These are phyloP conservation scores for Neocallimastix lanati DNA, from an alignment of 192 early-diverging fungal species.

Conservation along the genomic window DNA sequence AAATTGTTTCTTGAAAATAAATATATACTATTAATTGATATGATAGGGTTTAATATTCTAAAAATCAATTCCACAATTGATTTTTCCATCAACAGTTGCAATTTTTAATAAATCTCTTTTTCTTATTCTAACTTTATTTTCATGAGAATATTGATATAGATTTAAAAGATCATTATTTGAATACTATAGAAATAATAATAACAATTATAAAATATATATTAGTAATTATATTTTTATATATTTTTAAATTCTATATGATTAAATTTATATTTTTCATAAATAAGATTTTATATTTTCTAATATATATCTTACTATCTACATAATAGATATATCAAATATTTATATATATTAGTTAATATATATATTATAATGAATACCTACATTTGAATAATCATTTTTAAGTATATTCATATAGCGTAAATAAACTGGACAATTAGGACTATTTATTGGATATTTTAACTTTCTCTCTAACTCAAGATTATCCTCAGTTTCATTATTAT, in stretches of 20 bases:
- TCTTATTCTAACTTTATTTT: neutral
- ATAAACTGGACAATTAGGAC: neutral
- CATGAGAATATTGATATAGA: neutral
- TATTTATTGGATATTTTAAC: neutral
- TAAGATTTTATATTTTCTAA: too few relatives aligned
- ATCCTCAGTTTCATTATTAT: too few relatives aligned
- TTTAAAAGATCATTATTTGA: neutral
- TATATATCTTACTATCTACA: too few relatives aligned
- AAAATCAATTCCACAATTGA: neutral
- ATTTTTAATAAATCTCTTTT: neutral
- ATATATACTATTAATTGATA: too few relatives aligned
- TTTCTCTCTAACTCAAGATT: neutral
- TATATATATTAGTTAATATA: too few relatives aligned
- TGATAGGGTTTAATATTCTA: too few relatives aligned
- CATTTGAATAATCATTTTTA: neutral
- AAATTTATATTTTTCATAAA: too few relatives aligned
- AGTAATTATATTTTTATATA: too few relatives aligned
- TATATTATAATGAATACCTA: neutral
- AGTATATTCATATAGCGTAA: neutral
- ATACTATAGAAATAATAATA: neutral
- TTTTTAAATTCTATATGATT: too few relatives aligned
- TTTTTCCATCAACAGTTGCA: neutral
- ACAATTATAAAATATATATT: neutral
- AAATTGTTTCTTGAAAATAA: too few relatives aligned
- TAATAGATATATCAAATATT: too few relatives aligned